These are phyloP conservation scores for Akebia trifoliata DNA, from an alignment of 164 flowering plant species.

Conservation along the genomic window DNA sequence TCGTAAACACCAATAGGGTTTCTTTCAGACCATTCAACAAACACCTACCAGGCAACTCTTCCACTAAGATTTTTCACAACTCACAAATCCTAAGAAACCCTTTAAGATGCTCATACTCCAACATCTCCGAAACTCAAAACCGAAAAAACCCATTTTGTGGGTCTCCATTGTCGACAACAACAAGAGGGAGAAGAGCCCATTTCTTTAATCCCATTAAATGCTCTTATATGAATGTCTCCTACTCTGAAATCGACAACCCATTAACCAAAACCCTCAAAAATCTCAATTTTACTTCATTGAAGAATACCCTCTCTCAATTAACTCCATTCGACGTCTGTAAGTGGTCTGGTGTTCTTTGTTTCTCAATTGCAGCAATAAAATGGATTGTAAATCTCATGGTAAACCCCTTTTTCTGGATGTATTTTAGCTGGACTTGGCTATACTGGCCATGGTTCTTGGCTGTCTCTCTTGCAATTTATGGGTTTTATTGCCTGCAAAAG, in stretches of 20 bases:
- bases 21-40: slow-evolving; percentile 42
- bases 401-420: slow-evolving; percentile 85
- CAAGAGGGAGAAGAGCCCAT: slow-evolving; percentile 15
- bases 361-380: slow-evolving; percentile 51
- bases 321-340: slow-evolving; percentile 61
- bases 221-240: slow-evolving; percentile 24
- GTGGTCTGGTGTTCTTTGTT: slow-evolving; percentile 44
- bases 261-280: slow-evolving; percentile 26
- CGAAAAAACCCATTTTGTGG: background rate
- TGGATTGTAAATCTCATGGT: slow-evolving; percentile 38
- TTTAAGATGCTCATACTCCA: slow-evolving; percentile 7
- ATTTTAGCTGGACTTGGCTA: slow-evolving; percentile 90
- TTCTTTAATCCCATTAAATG: slow-evolving; percentile 23
- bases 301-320: slow-evolving; percentile 24
- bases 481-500: slow-evolving; percentile 46
- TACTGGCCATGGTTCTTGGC: slow-evolving; percentile 91
- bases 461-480: slow-evolving; percentile 46
- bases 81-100: slow-evolving; percentile 3
- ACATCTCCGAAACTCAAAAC: background rate
- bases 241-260: slow-evolving; percentile 24
- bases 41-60: slow-evolving; percentile 20
- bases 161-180: background rate
- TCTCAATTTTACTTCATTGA: slow-evolving; percentile 38
- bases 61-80: slow-evolving; percentile 4
- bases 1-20: background rate